Percentiles rank a stretch among this genome's conserved stretches.
These are phyloP conservation scores for Monascus ruber DNA, from an alignment of 2,329 filamentous ascomycete species.

Conservation along the genomic window DNA sequence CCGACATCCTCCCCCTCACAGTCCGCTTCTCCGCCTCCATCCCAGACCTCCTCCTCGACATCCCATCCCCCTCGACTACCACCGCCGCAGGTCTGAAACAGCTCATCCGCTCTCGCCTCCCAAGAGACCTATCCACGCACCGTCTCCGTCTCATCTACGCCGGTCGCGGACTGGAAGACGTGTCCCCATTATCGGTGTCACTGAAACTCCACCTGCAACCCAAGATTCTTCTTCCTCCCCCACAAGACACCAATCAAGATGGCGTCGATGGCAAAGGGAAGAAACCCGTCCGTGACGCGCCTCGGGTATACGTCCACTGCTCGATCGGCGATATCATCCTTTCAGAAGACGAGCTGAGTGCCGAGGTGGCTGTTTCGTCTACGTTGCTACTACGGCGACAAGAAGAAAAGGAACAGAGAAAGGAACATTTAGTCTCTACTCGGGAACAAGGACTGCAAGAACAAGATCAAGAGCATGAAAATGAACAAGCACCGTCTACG, in stretches of 20 bases:
- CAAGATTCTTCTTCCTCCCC: constrained; percentile 22
- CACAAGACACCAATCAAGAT: constrained; percentile 4
- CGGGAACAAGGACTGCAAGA: neutral
- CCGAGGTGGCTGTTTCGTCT: constrained; percentile 42
- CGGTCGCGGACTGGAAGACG: constrained; percentile 73
- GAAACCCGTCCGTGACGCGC: constrained; percentile 40
- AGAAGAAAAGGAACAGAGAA: constrained; percentile 1
- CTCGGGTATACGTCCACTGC: constrained; percentile 79
- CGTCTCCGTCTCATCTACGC: constrained; percentile 83
- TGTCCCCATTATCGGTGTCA: constrained; percentile 54
- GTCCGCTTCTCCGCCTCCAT: constrained; percentile 83
- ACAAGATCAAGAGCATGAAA: constrained; percentile 4
- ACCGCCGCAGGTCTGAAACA: constrained; percentile 72
- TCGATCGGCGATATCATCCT: constrained; percentile 70
- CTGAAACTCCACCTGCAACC: constrained; percentile 52
- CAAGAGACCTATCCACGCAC: constrained; percentile 48
- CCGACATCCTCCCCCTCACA: constrained; percentile 54
- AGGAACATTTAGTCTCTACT: neutral
- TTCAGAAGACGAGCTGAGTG: constrained; percentile 54
- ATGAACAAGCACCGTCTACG: constrained; percentile 27
- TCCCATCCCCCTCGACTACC: constrained; percentile 55
- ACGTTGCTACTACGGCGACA: constrained; percentile 13
- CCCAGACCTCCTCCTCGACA: constrained; percentile 69
- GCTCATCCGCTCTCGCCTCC: constrained; percentile 62
- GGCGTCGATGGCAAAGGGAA: constrained; percentile 52